phyloP scores from a whole-genome alignment of 2,329 filamentous ascomycete species.

The Coniochaeta sp. region DNA sequence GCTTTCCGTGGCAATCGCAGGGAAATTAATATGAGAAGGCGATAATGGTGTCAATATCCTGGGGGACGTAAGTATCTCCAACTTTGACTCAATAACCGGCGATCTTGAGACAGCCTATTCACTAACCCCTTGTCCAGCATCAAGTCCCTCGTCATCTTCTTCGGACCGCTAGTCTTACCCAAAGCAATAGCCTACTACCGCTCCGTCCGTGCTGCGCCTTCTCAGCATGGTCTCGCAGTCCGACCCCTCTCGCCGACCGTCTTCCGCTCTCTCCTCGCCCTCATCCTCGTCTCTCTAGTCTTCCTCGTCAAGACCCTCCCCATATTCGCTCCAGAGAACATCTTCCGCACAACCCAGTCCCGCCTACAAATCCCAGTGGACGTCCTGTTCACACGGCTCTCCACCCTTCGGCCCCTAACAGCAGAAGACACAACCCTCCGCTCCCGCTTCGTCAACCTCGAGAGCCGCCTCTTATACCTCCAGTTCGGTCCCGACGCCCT shows the following conservation, averaged over 20 bases:
- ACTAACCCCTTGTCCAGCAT: slow-evolving; percentile 26
- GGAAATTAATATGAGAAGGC: background rate
- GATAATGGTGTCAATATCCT: slow-evolving; percentile 30
- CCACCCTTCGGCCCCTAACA: slow-evolving; percentile 50
- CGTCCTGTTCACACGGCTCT: slow-evolving; percentile 73
- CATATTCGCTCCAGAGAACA: slow-evolving; percentile 64
- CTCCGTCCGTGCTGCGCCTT: slow-evolving; percentile 36
- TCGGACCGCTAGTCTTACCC: slow-evolving; percentile 66
- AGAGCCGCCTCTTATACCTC: slow-evolving; percentile 73
- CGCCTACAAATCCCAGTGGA: slow-evolving; percentile 80
- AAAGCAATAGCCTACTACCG: slow-evolving; percentile 59
- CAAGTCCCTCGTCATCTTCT: slow-evolving; percentile 49
- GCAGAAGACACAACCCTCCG: slow-evolving; percentile 57
- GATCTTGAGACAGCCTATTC: background rate
- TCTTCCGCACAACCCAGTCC: slow-evolving; percentile 71
- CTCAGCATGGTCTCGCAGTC: slow-evolving; percentile 37
- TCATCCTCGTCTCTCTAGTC: slow-evolving; percentile 43
- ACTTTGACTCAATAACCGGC: background rate
- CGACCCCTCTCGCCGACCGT: slow-evolving; percentile 46
- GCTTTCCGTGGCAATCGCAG: background rate
- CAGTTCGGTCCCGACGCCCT: slow-evolving; percentile 72
- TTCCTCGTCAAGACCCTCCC: slow-evolving; percentile 58
- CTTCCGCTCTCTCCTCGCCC: slow-evolving; percentile 48
- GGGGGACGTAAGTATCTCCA: slow-evolving; percentile 27
- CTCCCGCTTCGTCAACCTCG: slow-evolving; percentile 59